Conservation (phyloP, 169 alveolate species). For the Plasmodium fragile region DNA sequence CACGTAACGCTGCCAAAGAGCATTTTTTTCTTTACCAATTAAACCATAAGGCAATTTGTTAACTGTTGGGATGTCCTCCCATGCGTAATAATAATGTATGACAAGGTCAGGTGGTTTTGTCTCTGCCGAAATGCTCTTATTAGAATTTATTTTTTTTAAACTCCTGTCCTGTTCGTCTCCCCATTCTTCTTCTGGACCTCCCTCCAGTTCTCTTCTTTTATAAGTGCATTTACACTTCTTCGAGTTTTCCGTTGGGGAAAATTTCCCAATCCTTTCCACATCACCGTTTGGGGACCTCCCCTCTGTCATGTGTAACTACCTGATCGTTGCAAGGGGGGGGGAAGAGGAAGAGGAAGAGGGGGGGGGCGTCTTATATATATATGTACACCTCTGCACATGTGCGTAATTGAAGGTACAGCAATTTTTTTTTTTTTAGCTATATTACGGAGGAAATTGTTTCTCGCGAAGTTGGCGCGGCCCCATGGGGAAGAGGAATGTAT, state of each 20-base stretch:
- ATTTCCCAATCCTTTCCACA: neutral
- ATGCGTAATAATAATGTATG: conserved; percentile 60
- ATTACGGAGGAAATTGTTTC: neutral
- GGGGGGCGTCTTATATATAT: neutral
- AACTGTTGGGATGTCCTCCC: conserved; percentile 42
- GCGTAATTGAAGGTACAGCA: neutral
- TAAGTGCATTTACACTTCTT: neutral
- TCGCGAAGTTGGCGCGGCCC: neutral
- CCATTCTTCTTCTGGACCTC: neutral
- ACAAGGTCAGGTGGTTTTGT: conserved; percentile 13
- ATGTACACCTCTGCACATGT: neutral
- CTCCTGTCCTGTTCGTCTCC: conserved; percentile 24
- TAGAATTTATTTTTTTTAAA: conserved; percentile 17
- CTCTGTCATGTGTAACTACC: neutral
- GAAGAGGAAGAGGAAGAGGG: neutral
- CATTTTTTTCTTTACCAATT: conserved; percentile 43
- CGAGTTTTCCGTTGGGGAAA: neutral
- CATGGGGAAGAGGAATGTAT: neutral
- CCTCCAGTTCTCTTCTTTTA: conserved; percentile 35
- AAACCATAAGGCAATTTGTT: conserved; percentile 70
- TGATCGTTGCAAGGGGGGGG: neutral
- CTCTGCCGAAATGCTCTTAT: conserved; percentile 1
- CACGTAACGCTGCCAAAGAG: neutral
- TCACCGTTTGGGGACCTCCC: neutral
- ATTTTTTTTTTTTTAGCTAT: neutral